Evolutionary conservation across 202 grass and related monocot genomes (phyloP), one percentile per base, ranked within the genome.

Genomic region (Cymbopogon flexuosus): DNA sequence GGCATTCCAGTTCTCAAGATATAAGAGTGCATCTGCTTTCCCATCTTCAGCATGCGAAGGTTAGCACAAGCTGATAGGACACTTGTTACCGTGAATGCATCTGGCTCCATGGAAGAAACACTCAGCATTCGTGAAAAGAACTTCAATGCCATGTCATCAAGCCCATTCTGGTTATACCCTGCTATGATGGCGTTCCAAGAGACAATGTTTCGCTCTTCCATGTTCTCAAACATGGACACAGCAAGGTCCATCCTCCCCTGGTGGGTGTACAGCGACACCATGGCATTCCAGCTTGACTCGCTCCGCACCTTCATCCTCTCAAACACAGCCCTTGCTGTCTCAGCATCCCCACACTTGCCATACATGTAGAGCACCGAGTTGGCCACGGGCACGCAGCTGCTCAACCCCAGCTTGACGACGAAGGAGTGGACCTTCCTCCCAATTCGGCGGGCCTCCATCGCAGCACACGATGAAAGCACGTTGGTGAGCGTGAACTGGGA

Each of bases 291-390:
- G 87, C 89, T 92, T 2, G 89, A 90, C 45, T 79, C 3, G 23
- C 90, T 91, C 37, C 83, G 89, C 23, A 75, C 1, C 2, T 2
- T 62, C 91, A 94, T 92, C 84, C 76, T 92, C 30, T 83, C 65
- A 30, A 97, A 94, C n/a, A 97, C 81, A 37, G 58, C 72, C 43
- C 60, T 89, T 2, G 91, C 81, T 0, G 74, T 92, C 49, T 89
- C 60, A 0, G 73, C 51, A 54, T 97, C 83, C 0, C 89, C 87
- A 46, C 84, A 89, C 79, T 97, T 97, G 15, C 89, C 89, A 43
- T 97, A 97, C 87, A 94, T 93, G 82, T 97, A 90, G 41, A 94
- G 73, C 47, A 97, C 76, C 4, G 91, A 97, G 75, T 93, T 97
- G 16, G 83, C 80, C 4, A 94, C 85, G 0, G 89, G 77, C 62